Conservation (phyloP, 2,329 filamentous ascomycete genomes). For the Aspergillus fijiensis region DNA sequence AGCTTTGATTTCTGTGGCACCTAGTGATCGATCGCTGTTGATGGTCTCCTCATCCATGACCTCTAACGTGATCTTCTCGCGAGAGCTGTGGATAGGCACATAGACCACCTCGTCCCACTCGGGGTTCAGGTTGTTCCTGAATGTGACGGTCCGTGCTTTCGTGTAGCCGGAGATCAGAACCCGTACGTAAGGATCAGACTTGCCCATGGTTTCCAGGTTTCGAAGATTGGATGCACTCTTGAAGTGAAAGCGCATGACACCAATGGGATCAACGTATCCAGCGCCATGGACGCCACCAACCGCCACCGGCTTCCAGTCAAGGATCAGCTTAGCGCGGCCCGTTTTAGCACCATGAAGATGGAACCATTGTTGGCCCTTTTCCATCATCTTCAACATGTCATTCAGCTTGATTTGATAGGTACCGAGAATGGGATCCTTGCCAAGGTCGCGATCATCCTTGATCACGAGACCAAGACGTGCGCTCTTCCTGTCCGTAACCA, state of each 20-base stretch:
- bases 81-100: constrained; percentile 78
- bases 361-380: constrained; percentile 95
- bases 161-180: constrained; percentile 87
- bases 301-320: constrained; percentile 94
- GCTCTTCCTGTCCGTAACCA: constrained; percentile 89
- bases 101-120: constrained; percentile 97
- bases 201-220: constrained; percentile 92
- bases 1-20: constrained; percentile 72
- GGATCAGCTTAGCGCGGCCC: constrained; percentile 83
- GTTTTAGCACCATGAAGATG: constrained; percentile 76
- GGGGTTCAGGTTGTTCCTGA: constrained; percentile 91
- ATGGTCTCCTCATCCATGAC: constrained; percentile 96
- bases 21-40: constrained; percentile 85
- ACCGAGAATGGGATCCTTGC: constrained; percentile 78
- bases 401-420: constrained; percentile 94
- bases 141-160: constrained; percentile 89
- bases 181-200: constrained; percentile 92
- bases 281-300: constrained; percentile 74
- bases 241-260: constrained; percentile 93
- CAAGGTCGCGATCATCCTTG: constrained; percentile 90
- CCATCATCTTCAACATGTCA: constrained; percentile 86
- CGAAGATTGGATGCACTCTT: constrained; percentile 77
- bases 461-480: constrained; percentile 88
- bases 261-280: constrained; percentile 89
- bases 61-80: constrained; percentile 83